phyloP scores from a whole-genome alignment of 2,329 filamentous ascomycete genomes.

The Cercospora sesami region DNA sequence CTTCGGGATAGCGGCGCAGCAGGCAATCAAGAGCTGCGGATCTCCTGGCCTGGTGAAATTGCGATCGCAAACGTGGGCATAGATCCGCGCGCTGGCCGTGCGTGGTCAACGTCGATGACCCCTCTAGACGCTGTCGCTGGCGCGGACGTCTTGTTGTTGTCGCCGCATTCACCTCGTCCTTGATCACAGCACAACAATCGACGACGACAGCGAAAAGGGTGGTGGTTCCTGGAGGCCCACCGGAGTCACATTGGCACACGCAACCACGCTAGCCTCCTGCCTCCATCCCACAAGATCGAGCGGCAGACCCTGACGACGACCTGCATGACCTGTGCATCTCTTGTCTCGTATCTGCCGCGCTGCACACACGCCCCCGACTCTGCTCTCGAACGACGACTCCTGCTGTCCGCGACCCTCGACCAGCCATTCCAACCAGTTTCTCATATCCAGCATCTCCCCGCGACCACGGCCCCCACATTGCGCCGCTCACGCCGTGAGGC shows the following conservation, averaged over 20 bases:
- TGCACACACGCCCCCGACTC: background rate
- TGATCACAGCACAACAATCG: background rate
- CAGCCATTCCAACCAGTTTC: conserved; percentile 7
- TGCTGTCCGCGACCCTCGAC: conserved; percentile 1
- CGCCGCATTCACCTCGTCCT: background rate
- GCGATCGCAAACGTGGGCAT: conserved; percentile 3
- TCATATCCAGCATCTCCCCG: conserved; percentile 18
- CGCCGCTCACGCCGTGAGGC: conserved; percentile 25
- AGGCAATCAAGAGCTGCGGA: conserved; percentile 4
- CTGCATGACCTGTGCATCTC: background rate
- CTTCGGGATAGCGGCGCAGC: conserved; percentile 3
- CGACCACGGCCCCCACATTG: conserved; percentile 25
- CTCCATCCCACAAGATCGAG: background rate
- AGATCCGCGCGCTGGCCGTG: background rate
- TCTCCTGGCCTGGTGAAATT: conserved; percentile 5
- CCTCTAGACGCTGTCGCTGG: background rate
- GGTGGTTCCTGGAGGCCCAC: background rate
- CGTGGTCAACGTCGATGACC: background rate
- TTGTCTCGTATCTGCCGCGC: background rate
- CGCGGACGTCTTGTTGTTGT: background rate
- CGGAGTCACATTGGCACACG: background rate
- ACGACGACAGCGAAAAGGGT: background rate
- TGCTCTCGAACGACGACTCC: background rate
- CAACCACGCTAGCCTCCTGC: background rate
- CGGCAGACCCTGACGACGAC: background rate